Percentiles rank a stretch among this genome's conserved stretches.
These are phyloP conservation scores for Bassia scoparia DNA, from an alignment of 148 eudicot species.

Conservation along the genomic window DNA sequence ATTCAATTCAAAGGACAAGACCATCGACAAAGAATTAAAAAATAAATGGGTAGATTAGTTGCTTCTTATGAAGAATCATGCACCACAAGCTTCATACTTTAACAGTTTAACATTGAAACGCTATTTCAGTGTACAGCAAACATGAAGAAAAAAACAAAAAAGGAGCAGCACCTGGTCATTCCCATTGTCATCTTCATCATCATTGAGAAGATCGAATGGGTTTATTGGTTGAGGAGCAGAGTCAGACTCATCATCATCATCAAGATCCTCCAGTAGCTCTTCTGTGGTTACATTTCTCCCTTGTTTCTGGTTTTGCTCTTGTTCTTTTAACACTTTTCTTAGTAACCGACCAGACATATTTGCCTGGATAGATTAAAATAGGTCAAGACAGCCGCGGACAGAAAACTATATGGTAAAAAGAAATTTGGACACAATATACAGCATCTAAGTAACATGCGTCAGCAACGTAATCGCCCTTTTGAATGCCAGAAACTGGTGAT, in stretches of 20 bases:
- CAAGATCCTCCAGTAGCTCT: constrained; percentile 22
- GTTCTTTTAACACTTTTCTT: constrained; percentile 30
- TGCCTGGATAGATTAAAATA: constrained; percentile 5
- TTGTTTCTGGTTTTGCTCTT: constrained; percentile 29
- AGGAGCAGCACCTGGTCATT: constrained; percentile 33
- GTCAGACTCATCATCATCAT: constrained; percentile 33
- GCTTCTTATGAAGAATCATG: background rate
- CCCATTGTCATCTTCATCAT: constrained; percentile 27
- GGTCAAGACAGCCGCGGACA: background rate
- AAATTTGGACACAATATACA: background rate
- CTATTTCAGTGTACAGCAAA: background rate
- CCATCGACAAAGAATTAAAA: background rate
- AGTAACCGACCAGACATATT: constrained; percentile 45
- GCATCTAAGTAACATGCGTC: no score
- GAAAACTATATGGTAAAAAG: background rate
- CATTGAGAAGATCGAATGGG: constrained; percentile 45
- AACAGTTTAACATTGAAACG: background rate
- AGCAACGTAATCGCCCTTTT: background rate
- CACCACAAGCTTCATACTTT: no score
- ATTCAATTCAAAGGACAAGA: background rate
- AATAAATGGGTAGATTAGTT: background rate
- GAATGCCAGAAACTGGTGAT: background rate
- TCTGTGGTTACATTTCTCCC: constrained; percentile 20
- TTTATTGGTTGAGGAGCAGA: constrained; percentile 33
- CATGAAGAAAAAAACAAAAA: background rate